Conservation (phyloP, 306 rosid genomes). For the Crataegus laevigata region DNA sequence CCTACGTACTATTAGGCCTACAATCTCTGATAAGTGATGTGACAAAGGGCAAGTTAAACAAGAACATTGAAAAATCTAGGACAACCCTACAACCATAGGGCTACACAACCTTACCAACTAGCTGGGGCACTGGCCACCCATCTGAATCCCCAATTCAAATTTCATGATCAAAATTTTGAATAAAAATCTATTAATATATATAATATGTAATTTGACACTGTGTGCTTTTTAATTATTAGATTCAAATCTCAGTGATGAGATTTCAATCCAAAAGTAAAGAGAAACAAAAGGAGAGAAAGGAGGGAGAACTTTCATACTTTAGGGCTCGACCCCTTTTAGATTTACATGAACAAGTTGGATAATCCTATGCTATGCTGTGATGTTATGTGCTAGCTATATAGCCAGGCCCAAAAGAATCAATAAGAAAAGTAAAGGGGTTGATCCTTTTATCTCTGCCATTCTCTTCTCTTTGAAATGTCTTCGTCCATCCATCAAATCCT, state of each 20-base stretch:
- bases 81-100: not conserved
- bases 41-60: not conserved
- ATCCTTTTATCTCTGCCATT: not conserved
- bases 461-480: not conserved
- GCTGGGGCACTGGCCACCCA: not conserved
- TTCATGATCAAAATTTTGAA: not conserved
- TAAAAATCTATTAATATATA: not conserved
- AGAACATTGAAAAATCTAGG: not conserved
- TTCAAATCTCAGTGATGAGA: conserved; percentile 4
- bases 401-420: conserved; percentile 5
- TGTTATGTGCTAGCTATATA: not conserved
- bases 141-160: conserved; percentile 9
- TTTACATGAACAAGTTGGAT: conserved; percentile 13
- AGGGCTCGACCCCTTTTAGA: not conserved
- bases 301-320: not conserved
- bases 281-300: not conserved
- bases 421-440: not conserved
- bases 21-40: not conserved
- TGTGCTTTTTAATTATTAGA: not conserved
- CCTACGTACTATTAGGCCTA: not conserved
- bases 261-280: not conserved
- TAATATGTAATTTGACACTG: not conserved
- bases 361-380: conserved; percentile 5
- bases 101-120: not conserved
- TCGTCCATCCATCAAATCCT: conserved; percentile 15